These are phyloP conservation scores for Albizia julibrissin DNA, from an alignment of 306 rosid genomes.

Conservation along the genomic window DNA sequence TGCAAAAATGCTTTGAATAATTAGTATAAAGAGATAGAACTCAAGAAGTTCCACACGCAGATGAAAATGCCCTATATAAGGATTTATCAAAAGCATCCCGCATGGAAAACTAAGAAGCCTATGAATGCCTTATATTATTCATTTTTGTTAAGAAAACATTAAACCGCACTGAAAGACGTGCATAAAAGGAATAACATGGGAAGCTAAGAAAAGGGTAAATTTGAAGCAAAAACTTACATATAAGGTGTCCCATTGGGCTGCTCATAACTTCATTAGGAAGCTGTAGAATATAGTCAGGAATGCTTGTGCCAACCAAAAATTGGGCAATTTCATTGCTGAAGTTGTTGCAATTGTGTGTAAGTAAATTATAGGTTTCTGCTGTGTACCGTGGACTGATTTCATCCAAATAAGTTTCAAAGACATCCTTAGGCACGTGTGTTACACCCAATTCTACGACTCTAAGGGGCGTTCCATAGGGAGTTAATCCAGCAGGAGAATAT, in stretches of 20 bases:
- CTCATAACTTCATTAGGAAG: constrained; percentile 87
- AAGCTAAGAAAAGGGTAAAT: background rate
- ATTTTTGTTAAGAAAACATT: background rate
- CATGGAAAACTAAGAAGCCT: background rate
- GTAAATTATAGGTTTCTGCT: constrained; percentile 78
- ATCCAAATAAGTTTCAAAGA: constrained; percentile 82
- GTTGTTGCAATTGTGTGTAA: constrained; percentile 90
- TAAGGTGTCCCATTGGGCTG: constrained; percentile 87
- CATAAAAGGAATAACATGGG: background rate
- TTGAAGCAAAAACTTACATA: constrained; percentile 53
- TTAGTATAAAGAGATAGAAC: background rate
- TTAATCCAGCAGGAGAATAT: constrained; percentile 64
- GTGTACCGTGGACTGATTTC: constrained; percentile 82
- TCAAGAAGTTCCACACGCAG: background rate
- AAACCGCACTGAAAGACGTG: background rate
- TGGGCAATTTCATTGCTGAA: constrained; percentile 92
- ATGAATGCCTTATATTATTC: background rate
- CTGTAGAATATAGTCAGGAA: constrained; percentile 81
- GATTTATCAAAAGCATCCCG: background rate
- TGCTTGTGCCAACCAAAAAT: constrained; percentile 76
- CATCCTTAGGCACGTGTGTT: constrained; percentile 87
- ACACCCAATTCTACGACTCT: constrained; percentile 73
- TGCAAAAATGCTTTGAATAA: background rate
- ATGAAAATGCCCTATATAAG: background rate
- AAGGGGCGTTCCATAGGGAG: constrained; percentile 86